Percentiles rank a stretch among this genome's conserved stretches.
These are phyloP conservation scores for Hamigera avellanea DNA, from an alignment of 495 filamentous ascomycete genomes.

Conservation along the genomic window DNA sequence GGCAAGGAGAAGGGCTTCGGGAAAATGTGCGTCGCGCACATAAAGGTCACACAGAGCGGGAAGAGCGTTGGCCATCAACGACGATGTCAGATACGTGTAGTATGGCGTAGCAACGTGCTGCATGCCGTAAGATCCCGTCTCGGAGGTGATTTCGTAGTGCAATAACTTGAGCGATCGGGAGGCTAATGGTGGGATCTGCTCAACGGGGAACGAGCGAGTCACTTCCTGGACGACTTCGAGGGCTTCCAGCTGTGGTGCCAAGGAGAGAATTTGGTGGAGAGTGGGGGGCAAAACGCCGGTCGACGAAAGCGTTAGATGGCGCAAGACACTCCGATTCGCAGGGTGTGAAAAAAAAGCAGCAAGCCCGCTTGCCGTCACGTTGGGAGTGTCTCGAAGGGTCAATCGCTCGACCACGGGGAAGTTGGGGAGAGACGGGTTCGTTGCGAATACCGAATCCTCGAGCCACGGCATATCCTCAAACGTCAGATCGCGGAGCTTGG, in stretches of 20 bases:
- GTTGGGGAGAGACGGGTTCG: constrained; percentile 44
- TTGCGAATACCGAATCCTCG: constrained; percentile 62
- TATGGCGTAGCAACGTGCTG: constrained; percentile 54
- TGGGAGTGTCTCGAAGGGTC: constrained; percentile 52
- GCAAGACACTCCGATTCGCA: constrained; percentile 38
- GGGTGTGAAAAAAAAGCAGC: constrained; percentile 45
- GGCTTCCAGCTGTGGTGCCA: constrained; percentile 47
- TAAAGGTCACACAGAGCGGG: constrained; percentile 66
- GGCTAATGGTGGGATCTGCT: constrained; percentile 47
- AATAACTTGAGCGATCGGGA: constrained; percentile 57
- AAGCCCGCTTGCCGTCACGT: constrained; percentile 60
- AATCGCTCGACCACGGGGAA: constrained; percentile 64
- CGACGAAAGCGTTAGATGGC: constrained; percentile 48
- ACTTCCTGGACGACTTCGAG: constrained; percentile 60
- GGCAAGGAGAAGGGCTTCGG: constrained; percentile 57
- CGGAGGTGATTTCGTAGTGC: constrained; percentile 68
- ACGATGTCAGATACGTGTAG: constrained; percentile 77
- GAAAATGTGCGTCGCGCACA: constrained; percentile 72
- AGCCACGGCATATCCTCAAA: constrained; percentile 54
- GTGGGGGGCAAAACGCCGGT: constrained; percentile 54
- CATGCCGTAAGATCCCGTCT: constrained; percentile 39
- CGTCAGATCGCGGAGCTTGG: constrained; percentile 56
- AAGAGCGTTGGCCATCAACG: constrained; percentile 62
- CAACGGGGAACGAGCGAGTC: constrained; percentile 49
- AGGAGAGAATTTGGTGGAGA: constrained; percentile 52